Evolutionary conservation across 768 basidiomycete genomes (phyloP).

Genomic region (Tylopilus balloui): DNA sequence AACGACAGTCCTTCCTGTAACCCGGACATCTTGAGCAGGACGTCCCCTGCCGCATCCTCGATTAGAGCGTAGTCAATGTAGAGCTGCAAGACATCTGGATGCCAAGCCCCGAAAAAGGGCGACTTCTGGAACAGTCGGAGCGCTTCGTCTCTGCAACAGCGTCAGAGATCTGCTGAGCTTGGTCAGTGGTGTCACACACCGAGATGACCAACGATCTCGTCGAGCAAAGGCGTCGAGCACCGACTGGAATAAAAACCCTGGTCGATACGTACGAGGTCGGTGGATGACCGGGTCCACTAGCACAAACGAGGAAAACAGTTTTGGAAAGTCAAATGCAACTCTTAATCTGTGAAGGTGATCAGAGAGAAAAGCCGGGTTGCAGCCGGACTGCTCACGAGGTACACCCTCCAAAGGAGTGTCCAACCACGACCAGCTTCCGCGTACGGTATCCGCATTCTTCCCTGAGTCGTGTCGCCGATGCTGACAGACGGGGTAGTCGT

Average conservation of each 20-base stretch:
- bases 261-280: slow-evolving; percentile 9
- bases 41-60: slow-evolving; percentile 33
- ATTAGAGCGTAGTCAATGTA: slow-evolving; percentile 59
- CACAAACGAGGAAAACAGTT: slow-evolving; percentile 65
- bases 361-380: background rate
- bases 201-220: slow-evolving; percentile 59
- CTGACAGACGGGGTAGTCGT: slow-evolving; percentile 48
- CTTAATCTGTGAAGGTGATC: slow-evolving; percentile 42
- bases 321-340: slow-evolving; percentile 59
- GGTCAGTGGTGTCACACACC: slow-evolving; percentile 33
- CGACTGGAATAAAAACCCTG: background rate
- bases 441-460: slow-evolving; percentile 42
- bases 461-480: slow-evolving; percentile 40
- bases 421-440: slow-evolving; percentile 62
- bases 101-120: slow-evolving; percentile 71
- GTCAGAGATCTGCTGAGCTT: background rate
- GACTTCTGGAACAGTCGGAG: slow-evolving; percentile 41
- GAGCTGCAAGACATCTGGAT: slow-evolving; percentile 52
- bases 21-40: slow-evolving; percentile 61
- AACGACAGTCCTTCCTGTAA: slow-evolving; percentile 64
- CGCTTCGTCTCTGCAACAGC: slow-evolving; percentile 53
- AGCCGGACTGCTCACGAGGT: slow-evolving; percentile 49
- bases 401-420: slow-evolving; percentile 84
- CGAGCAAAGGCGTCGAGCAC: slow-evolving; percentile 50
- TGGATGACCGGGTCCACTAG: slow-evolving; percentile 76